Percentiles rank a stretch among this genome's conserved stretches.
Conservation (phyloP, 768 basidiomycete species). For the Scleroderma bovista region DNA sequence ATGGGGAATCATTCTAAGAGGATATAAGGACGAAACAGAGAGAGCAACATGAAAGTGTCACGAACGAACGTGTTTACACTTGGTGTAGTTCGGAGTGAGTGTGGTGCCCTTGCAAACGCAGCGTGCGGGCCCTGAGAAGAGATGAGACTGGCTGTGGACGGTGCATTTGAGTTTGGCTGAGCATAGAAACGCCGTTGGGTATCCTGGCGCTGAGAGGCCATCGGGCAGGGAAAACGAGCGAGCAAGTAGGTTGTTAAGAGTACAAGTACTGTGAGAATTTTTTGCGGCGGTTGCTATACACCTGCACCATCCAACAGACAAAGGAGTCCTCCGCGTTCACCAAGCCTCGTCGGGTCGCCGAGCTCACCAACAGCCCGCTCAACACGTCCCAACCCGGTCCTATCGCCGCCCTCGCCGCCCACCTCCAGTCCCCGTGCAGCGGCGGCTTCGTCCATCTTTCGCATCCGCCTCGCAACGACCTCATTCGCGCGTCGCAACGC, state of each 20-base stretch:
- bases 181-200: constrained; percentile 39
- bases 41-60: neutral
- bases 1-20: constrained; percentile 37
- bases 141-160: constrained; percentile 51
- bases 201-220: constrained; percentile 27
- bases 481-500: constrained; percentile 43
- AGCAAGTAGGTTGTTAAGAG: neutral
- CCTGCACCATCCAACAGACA: constrained; percentile 45
- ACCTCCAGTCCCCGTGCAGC: constrained; percentile 36
- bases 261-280: neutral
- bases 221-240: constrained; percentile 19
- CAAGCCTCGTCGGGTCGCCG: constrained; percentile 9
- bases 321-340: constrained; percentile 36
- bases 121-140: constrained; percentile 35
- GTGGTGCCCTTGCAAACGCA: constrained; percentile 37
- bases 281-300: neutral
- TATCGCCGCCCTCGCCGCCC: constrained; percentile 37
- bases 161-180: constrained; percentile 34
- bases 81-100: constrained; percentile 30
- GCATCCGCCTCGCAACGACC: constrained; percentile 48
- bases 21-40: neutral
- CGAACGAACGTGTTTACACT: constrained; percentile 42
- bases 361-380: constrained; percentile 41
- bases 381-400: constrained; percentile 41
- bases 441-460: constrained; percentile 44